Conservation (phyloP, 108 stramenopile species). For the Schizochytrium sp. region DNA sequence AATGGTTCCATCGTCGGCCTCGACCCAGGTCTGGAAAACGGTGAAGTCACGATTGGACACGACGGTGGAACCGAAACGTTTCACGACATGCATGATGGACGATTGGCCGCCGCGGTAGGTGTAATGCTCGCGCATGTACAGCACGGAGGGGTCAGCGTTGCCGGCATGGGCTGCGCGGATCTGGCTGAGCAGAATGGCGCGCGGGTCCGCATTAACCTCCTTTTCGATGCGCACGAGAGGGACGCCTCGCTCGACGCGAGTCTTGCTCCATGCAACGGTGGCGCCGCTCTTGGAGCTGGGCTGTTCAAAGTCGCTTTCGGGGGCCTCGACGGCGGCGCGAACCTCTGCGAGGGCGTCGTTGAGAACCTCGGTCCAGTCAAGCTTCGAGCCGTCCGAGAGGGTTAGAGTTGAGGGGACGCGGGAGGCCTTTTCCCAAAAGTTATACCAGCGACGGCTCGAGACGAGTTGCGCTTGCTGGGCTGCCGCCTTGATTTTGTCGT, state of each 20-base stretch:
- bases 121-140: constrained; percentile 9
- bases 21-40: background rate
- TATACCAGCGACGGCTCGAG: background rate
- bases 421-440: constrained; percentile 11
- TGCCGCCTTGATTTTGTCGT: background rate
- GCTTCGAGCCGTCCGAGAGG: background rate
- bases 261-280: background rate
- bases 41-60: background rate
- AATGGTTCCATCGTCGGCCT: background rate
- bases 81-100: background rate
- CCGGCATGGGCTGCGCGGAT: background rate
- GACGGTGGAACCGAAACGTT: background rate
- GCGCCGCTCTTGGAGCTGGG: background rate
- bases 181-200: constrained; percentile 1
- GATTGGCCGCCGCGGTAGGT: constrained; percentile 2
- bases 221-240: background rate
- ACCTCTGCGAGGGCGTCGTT: background rate
- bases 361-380: background rate
- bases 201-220: background rate
- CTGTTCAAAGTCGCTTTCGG: background rate
- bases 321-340: background rate
- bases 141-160: background rate
- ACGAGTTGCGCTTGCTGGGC: background rate
- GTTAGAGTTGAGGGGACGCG: background rate
- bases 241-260: background rate